Evolutionary conservation across 345 rosid genomes (phyloP), one percentile per base, ranked within the genome.

Genomic region (Aquilaria sinensis): DNA sequence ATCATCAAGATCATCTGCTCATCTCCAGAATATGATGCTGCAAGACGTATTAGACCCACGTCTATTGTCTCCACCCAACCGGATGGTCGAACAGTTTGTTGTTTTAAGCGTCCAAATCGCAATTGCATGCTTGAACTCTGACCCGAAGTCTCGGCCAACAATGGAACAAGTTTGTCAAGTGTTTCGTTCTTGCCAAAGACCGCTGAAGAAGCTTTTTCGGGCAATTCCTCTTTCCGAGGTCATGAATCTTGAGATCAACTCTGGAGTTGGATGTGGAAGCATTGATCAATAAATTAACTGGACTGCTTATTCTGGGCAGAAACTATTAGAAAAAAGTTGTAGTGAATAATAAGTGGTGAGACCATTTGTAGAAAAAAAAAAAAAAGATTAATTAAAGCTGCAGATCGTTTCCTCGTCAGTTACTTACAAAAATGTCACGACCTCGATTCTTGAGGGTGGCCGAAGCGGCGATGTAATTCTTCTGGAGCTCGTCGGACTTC

Each of bases 371-470:
- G n/a, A n/a, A n/a, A 16, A 0, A 16, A 16, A 16, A 16, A 16
- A 16, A 16, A 16, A 16, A 16, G 23, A 16, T 16, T 16, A 16
- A 16, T 16, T 16, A 16, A 16, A 16, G 23, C 23, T 16, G 23
- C 23, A 16, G 23, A 16, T 16, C 23, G 23, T 56, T 8, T 12
- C 11, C 8, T 2, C 7, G 9, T 34, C 1, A 11, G n/a, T 63
- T 50, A 50, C 64, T 63, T 80, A 85, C 88, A 52, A 72, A 61
- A 43, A 85, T 82, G 51, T 82, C 90, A 60, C 80, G 85, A 56
- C 90, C 88, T 53, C 88, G 56, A 66, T 83, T 85, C 75, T 63
- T 79, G 68, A 77, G 3, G 23, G 66, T 74, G 5, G 88, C 80
- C 45, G 69, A 66, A 37, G 45, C 46, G 34, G 81, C 72, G 32